These are phyloP conservation scores for Stagonosporopsis vannaccii DNA, from an alignment of 2,329 filamentous ascomycete species.

Conservation along the genomic window DNA sequence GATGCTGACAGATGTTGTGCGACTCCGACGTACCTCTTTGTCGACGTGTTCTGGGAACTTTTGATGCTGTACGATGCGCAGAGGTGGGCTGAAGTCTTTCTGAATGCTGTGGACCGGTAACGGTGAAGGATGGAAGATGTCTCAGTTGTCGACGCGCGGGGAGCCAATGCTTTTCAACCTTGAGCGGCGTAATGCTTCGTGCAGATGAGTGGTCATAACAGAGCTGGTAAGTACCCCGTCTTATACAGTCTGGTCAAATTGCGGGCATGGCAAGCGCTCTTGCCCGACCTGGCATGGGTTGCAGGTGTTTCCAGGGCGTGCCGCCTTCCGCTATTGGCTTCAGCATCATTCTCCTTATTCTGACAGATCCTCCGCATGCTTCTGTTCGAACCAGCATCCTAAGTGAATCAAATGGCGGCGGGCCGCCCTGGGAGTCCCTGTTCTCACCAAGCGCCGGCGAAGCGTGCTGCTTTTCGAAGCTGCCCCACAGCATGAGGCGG, in stretches of 20 bases:
- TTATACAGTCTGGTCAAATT: constrained; percentile 43
- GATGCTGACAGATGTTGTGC: not conserved
- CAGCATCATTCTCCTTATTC: constrained; percentile 40
- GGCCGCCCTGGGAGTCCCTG: constrained; percentile 27
- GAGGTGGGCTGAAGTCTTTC: constrained; percentile 13
- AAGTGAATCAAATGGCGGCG: constrained; percentile 38
- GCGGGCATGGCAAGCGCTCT: constrained; percentile 29
- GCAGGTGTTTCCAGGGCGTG: constrained; percentile 41
- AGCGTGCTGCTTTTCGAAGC: constrained; percentile 23
- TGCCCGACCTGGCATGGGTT: constrained; percentile 43
- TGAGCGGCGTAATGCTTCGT: constrained; percentile 38
- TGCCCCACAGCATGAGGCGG: constrained; percentile 27
- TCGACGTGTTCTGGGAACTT: not conserved
- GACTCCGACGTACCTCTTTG: constrained; percentile 30
- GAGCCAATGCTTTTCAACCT: constrained; percentile 38
- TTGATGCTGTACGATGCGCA: constrained; percentile 19
- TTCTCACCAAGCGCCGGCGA: constrained; percentile 21
- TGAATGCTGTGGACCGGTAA: constrained; percentile 30
- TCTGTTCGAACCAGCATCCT: constrained; percentile 33
- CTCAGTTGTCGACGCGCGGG: constrained; percentile 32
- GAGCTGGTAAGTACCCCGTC: constrained; percentile 39
- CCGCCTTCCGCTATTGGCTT: constrained; percentile 46
- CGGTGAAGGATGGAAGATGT: constrained; percentile 29
- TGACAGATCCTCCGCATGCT: constrained; percentile 31
- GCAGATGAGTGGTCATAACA: constrained; percentile 28